These are phyloP conservation scores for Schizosaccharomyces octosporus DNA, from an alignment of 805 yeast genomes.

Conservation along the genomic window DNA sequence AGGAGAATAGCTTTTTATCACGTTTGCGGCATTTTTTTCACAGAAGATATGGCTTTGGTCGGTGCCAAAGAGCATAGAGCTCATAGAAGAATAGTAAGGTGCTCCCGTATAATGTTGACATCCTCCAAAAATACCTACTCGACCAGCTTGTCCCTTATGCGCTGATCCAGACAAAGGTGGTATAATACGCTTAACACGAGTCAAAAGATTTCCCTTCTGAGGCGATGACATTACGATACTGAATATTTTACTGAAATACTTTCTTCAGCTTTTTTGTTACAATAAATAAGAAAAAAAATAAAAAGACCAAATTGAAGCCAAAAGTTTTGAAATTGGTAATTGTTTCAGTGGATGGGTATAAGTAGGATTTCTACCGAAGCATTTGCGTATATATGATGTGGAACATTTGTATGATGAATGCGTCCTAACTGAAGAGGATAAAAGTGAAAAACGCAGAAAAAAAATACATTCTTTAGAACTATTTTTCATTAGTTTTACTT, in stretches of 20 bases:
- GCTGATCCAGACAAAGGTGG: constrained; percentile 53
- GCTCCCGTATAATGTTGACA: constrained; percentile 94
- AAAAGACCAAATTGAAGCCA: neutral
- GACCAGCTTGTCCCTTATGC: constrained; percentile 83
- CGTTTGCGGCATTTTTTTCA: constrained; percentile 48
- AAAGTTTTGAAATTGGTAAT: neutral
- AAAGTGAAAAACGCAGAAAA: neutral
- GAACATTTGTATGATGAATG: neutral
- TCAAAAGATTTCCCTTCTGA: constrained; percentile 21
- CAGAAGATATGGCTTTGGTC: constrained; percentile 83
- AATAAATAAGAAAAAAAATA: neutral
- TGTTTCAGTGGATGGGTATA: neutral
- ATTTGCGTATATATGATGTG: neutral
- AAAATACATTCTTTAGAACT: no score
- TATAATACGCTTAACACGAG: constrained; percentile 28
- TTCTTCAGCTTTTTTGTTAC: neutral
- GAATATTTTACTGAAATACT: neutral
- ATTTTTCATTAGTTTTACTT: no score
- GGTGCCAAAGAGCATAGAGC: constrained; percentile 63
- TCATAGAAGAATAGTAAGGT: constrained; percentile 71
- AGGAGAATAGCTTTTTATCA: constrained; percentile 73
- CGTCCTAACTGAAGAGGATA: neutral
- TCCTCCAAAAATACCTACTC: constrained; percentile 74
- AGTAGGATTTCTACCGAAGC: neutral
- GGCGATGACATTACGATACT: neutral